phyloP scores from a whole-genome alignment of 768 basidiomycete species.

The Cytidiella melzeri region DNA sequence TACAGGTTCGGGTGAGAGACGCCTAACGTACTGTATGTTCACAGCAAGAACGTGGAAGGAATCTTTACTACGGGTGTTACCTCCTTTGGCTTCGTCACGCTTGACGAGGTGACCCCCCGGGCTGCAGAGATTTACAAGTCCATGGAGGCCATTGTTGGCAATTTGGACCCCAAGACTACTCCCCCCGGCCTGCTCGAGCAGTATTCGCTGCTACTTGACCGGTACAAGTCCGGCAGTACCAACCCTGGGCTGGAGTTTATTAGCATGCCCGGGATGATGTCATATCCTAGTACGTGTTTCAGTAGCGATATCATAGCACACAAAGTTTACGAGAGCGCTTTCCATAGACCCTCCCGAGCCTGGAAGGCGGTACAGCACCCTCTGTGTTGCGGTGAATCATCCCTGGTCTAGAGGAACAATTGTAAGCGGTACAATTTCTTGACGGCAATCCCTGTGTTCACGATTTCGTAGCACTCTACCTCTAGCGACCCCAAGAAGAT shows the following conservation, averaged over 20 bases:
- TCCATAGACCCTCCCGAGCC: slow-evolving; percentile 10
- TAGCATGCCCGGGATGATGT: slow-evolving; percentile 11
- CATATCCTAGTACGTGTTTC: not conserved
- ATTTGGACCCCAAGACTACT: not conserved
- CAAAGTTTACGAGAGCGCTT: not conserved
- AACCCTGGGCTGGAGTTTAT: slow-evolving; percentile 20
- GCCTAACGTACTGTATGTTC: too few relatives aligned
- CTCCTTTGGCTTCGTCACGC: slow-evolving; percentile 3
- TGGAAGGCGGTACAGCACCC: slow-evolving; percentile 21
- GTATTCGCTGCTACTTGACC: slow-evolving; percentile 18
- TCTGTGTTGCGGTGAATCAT: slow-evolving; percentile 20
- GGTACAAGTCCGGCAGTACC: slow-evolving; percentile 12
- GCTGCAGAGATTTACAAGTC: not conserved
- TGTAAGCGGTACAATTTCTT: slow-evolving; percentile 11
- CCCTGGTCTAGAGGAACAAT: slow-evolving; percentile 28
- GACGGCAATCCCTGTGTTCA: not conserved
- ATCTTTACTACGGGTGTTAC: slow-evolving; percentile 10
- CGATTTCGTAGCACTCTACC: slow-evolving; percentile 14
- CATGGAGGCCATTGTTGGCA: slow-evolving; percentile 5
- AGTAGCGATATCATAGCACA: not conserved
- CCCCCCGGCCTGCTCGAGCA: slow-evolving; percentile 21
- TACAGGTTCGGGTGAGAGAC: too few relatives aligned
- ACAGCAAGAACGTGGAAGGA: slow-evolving; percentile 2
- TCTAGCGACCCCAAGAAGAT: slow-evolving; percentile 19
- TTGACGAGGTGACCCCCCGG: not conserved